Percentiles rank a stretch among this genome's conserved stretches.
phyloP scores from a whole-genome alignment of 345 rosid genomes.

The Physaria fendleri region DNA sequence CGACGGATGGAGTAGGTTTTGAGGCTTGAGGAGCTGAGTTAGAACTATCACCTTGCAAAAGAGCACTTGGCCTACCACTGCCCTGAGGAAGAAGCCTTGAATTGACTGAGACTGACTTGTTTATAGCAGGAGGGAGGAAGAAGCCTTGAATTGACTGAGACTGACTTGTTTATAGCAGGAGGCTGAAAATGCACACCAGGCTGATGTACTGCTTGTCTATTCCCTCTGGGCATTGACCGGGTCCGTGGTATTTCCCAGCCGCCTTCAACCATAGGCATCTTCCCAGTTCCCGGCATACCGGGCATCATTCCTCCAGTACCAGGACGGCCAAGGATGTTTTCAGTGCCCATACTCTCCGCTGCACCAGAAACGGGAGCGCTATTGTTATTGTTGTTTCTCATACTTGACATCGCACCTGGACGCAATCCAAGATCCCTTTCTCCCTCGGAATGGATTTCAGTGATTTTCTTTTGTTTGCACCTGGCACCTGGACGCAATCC shows the following conservation, averaged over 20 bases:
- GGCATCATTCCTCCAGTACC: constrained; percentile 99
- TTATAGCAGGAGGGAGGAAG: constrained; percentile 46
- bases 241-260: constrained; percentile 72
- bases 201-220: constrained; percentile 38
- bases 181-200: constrained; percentile 42
- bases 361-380: constrained; percentile 10
- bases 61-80: constrained; percentile 54
- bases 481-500: no score
- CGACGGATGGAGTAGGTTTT: constrained; percentile 5
- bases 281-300: constrained; percentile 87
- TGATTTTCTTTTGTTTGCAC: no score
- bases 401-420: constrained; percentile 88
- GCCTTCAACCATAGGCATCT: constrained; percentile 79
- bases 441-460: constrained; percentile 89
- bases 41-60: constrained; percentile 52
- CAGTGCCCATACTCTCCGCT: constrained; percentile 40
- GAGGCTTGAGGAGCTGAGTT: constrained; percentile 29
- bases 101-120: constrained; percentile 46
- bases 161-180: constrained; percentile 35
- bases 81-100: constrained; percentile 71
- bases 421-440: constrained; percentile 84
- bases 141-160: constrained; percentile 48
- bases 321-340: constrained; percentile 57
- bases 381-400: constrained; percentile 37
- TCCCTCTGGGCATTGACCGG: constrained; percentile 72